Conservation (phyloP, 768 basidiomycete genomes). For the Aureoboletus auriporus region DNA sequence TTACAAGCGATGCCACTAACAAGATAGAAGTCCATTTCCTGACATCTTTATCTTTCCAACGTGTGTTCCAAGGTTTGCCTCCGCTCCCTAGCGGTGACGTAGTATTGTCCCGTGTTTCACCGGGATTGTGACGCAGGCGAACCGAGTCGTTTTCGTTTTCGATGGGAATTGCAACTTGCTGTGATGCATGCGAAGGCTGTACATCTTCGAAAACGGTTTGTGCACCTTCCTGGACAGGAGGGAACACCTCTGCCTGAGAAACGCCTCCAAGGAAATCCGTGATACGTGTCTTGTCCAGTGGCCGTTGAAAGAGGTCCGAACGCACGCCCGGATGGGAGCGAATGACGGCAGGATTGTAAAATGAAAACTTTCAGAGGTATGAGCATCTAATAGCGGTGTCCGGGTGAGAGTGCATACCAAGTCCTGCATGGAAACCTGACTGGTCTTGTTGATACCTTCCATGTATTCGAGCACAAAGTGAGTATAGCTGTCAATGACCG, state of each 20-base stretch:
- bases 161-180: background rate
- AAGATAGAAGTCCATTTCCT: slow-evolving; percentile 29
- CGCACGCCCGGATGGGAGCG: slow-evolving; percentile 89
- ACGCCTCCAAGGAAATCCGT: slow-evolving; percentile 92
- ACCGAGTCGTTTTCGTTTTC: slow-evolving; percentile 3
- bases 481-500: slow-evolving; percentile 93
- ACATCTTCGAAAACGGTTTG: background rate
- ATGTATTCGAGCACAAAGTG: slow-evolving; percentile 89
- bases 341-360: slow-evolving; percentile 70
- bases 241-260: slow-evolving; percentile 70
- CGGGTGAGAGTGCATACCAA: slow-evolving; percentile 50
- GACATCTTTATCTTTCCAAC: slow-evolving; percentile 19
- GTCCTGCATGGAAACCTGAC: slow-evolving; percentile 72
- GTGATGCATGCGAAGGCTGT: background rate
- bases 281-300: slow-evolving; percentile 57
- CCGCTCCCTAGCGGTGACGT: background rate
- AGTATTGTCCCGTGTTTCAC: background rate
- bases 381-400: background rate
- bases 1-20: slow-evolving; percentile 21
- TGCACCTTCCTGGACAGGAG: slow-evolving; percentile 2
- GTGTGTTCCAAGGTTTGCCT: slow-evolving; percentile 9
- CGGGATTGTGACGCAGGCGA: background rate
- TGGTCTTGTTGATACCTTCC: slow-evolving; percentile 91
- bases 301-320: slow-evolving; percentile 70
- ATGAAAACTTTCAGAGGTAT: slow-evolving; percentile 60